Conservation (phyloP, 1,139 yeast genomes). For the Hemisphaericaspora xylofermentans region DNA sequence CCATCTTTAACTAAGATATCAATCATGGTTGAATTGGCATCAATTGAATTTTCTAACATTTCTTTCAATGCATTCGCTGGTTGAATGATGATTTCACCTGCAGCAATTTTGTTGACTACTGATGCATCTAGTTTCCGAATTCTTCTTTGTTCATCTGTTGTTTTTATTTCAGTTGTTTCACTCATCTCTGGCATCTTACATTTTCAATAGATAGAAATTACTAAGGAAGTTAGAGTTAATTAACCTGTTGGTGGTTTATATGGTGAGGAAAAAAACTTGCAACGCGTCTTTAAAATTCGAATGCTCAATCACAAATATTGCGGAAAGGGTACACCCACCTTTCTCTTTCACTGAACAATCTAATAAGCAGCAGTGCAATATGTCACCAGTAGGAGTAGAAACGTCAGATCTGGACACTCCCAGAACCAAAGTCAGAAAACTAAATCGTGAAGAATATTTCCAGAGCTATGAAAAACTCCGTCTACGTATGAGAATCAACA, state of each 20-base stretch:
- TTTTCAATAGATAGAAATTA: background rate
- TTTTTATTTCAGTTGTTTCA: background rate
- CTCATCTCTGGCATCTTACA: background rate
- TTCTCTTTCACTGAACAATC: no score
- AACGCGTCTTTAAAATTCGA: no score
- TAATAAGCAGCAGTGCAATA: no score
- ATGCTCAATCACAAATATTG: no score
- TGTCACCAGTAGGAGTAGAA: background rate
- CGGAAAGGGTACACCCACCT: no score
- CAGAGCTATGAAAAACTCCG: constrained; percentile 27
- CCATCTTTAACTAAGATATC: constrained; percentile 56
- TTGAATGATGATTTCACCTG: constrained; percentile 93
- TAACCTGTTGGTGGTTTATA: no score
- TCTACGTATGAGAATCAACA: constrained; percentile 19
- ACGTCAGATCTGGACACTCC: background rate
- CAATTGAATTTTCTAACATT: constrained; percentile 54
- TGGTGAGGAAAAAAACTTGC: no score
- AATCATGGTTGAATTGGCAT: constrained; percentile 47
- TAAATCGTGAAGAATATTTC: constrained; percentile 20
- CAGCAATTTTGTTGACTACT: constrained; percentile 91
- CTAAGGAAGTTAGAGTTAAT: no score
- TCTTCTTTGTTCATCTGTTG: constrained; percentile 2
- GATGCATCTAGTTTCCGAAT: constrained; percentile 53
- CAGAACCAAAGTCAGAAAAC: constrained; percentile 3
- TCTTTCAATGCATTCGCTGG: constrained; percentile 78